These are phyloP conservation scores for Platanus orientalis DNA, from an alignment of 164 flowering plant species.

Conservation along the genomic window DNA sequence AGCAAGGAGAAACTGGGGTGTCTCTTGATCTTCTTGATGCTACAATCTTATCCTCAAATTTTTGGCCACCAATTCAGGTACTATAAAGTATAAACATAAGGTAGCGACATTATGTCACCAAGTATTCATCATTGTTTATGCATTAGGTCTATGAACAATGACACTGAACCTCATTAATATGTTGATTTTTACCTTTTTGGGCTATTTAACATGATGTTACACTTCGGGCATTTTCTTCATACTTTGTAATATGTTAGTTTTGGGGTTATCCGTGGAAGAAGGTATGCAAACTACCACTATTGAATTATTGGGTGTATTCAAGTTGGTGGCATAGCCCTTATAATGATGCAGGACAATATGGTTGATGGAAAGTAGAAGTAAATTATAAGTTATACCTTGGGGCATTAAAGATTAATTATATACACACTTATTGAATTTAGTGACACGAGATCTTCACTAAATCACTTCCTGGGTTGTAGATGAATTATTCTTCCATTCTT, in stretches of 20 bases:
- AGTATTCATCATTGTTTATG: background rate
- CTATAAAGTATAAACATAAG: constrained; percentile 6
- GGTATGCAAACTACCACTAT: background rate
- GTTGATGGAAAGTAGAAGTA: too few species aligned
- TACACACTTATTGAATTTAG: too few species aligned
- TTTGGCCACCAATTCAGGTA: constrained; percentile 99
- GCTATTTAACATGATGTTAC: background rate
- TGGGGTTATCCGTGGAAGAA: too few species aligned
- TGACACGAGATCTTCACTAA: too few species aligned
- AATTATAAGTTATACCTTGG: too few species aligned
- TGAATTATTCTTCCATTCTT: too few species aligned
- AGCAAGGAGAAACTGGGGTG: constrained; percentile 33
- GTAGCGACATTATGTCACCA: background rate
- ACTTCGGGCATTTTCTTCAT: too few species aligned
- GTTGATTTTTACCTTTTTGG: constrained; percentile 1
- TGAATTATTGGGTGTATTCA: background rate
- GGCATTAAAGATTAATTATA: too few species aligned
- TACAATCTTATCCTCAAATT: constrained; percentile 88
- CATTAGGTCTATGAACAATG: background rate
- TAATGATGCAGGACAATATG: too few species aligned
- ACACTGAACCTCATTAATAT: background rate
- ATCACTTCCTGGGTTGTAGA: too few species aligned
- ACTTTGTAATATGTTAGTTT: too few species aligned
- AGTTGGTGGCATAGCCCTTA: background rate
- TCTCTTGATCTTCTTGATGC: constrained; percentile 71